Conservation (phyloP, 805 yeast species). For the Tetrapisispora phaffii region DNA sequence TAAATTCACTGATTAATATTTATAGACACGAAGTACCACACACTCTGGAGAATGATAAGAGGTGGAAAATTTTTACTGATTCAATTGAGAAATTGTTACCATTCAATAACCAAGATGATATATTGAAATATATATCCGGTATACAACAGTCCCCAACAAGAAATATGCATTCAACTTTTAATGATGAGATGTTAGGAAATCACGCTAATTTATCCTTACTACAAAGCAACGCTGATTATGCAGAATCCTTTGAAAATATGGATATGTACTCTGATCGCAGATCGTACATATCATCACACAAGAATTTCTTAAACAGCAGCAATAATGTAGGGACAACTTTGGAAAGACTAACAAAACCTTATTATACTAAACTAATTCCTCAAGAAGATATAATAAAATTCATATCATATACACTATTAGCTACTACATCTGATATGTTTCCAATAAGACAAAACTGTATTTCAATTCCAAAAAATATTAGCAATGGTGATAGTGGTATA, state of each 20-base stretch:
- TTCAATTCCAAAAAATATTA: slow-evolving; percentile 42
- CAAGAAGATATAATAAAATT: slow-evolving; percentile 37
- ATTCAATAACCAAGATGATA: slow-evolving; percentile 13
- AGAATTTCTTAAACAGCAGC: slow-evolving; percentile 7
- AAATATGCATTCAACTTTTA: not conserved
- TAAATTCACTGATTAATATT: slow-evolving; percentile 14
- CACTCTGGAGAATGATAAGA: slow-evolving; percentile 8
- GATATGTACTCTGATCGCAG: slow-evolving; percentile 33
- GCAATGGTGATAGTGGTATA: slow-evolving; percentile 47
- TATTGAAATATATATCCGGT: slow-evolving; percentile 13
- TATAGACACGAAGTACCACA: slow-evolving; percentile 12
- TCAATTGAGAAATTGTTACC: slow-evolving; percentile 12
- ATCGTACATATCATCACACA: slow-evolving; percentile 27
- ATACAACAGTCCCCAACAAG: slow-evolving; percentile 11
- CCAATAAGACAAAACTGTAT: slow-evolving; percentile 33
- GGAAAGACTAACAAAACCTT: slow-evolving; percentile 19
- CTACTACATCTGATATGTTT: slow-evolving; percentile 50
- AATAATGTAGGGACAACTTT: slow-evolving; percentile 10
- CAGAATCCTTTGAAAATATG: slow-evolving; percentile 33
- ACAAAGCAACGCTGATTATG: slow-evolving; percentile 21
- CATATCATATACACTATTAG: slow-evolving; percentile 48
- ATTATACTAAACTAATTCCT: slow-evolving; percentile 28
- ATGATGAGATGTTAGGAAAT: slow-evolving; percentile 3
- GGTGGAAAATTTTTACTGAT: slow-evolving; percentile 18
- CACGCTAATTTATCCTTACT: slow-evolving; percentile 8